Evolutionary conservation across 2,329 filamentous ascomycete genomes (phyloP), one percentile per base, ranked within the genome.

Genomic region (Aspergillus sp.): DNA sequence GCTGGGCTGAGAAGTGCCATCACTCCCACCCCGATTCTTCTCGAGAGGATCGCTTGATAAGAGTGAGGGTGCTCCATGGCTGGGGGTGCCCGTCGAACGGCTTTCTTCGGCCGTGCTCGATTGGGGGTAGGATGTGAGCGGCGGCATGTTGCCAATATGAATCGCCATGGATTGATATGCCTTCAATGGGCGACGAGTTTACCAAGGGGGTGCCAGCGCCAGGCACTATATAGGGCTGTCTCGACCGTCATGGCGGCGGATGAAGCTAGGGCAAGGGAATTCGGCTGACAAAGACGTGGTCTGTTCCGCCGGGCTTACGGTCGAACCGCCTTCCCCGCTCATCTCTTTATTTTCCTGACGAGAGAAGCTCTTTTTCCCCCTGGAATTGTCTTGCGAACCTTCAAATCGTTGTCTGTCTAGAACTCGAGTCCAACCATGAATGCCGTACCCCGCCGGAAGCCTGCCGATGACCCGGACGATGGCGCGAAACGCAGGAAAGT

Each of bases 401-500:
- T 16, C 14, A 16, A 6, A 2, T 18, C 39, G 39, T 14, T 24
- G 24, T 24, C 24, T 24, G 24, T 24, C 24, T 6, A 5, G 24
- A 24, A 24, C 24, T 24, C 24, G 24, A 24, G 24, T 24, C 24
- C 24, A 6, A 24, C 24, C 42, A 46, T 46, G 42, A 14, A n/a
- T 14, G 16, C 42, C n/a, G 42, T 16, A n/a, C 2, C 42, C 5
- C 42, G 42, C 42, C 16, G 42, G 16, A 16, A 46, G 7, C 6
- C 42, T n/a, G 42, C 42, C 42, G 42, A 16, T 16, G 42, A 46
- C 14, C 42, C 42, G 42, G 42, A 46, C 18, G 6, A 20, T 20
- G 32, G 39, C 16, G 11, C 52, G 10, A 60, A 65, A 10, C 59
- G 63, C 12, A 60, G 61, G 60, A 73, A 74, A 51, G 53, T 75